Evolutionary conservation across 2,329 filamentous ascomycete species (phyloP).

Genomic region (Colletotrichum tanaceti): DNA sequence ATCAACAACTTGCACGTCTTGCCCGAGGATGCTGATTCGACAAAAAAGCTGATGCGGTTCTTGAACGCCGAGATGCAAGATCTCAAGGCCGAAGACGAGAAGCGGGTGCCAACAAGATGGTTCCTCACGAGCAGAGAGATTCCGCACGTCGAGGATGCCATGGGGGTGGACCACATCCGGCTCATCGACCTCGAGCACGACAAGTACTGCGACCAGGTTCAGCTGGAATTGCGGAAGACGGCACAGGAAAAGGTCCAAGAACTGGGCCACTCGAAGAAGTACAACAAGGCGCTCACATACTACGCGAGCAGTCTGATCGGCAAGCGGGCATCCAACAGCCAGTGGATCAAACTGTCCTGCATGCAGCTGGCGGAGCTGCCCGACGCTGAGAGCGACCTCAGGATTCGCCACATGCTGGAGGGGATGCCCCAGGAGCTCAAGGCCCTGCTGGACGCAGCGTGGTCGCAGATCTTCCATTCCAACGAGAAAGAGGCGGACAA

Average conservation of each 20-base stretch:
- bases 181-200: constrained; percentile 53
- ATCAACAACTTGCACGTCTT: constrained; percentile 56
- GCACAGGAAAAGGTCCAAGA: constrained; percentile 52
- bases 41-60: constrained; percentile 51
- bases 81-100: constrained; percentile 42
- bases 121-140: constrained; percentile 54
- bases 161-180: constrained; percentile 47
- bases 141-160: constrained; percentile 45
- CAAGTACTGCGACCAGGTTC: constrained; percentile 53
- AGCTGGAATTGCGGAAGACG: constrained; percentile 50
- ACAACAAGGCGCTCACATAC: constrained; percentile 56
- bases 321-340: constrained; percentile 55
- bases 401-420: constrained; percentile 53
- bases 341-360: constrained; percentile 58
- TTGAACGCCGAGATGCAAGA: constrained; percentile 47
- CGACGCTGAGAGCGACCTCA: constrained; percentile 51
- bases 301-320: constrained; percentile 57
- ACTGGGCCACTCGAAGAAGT: constrained; percentile 51
- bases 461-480: constrained; percentile 51
- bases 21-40: constrained; percentile 48
- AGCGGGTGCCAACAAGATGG: constrained; percentile 50
- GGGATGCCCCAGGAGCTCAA: constrained; percentile 54
- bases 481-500: constrained; percentile 50
- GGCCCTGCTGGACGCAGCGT: constrained; percentile 52
- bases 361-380: constrained; percentile 55